Evolutionary conservation across 176 grass and related monocot genomes (phyloP), one percentile per base, ranked within the genome.

Genomic region (Elymus sibiricus): DNA sequence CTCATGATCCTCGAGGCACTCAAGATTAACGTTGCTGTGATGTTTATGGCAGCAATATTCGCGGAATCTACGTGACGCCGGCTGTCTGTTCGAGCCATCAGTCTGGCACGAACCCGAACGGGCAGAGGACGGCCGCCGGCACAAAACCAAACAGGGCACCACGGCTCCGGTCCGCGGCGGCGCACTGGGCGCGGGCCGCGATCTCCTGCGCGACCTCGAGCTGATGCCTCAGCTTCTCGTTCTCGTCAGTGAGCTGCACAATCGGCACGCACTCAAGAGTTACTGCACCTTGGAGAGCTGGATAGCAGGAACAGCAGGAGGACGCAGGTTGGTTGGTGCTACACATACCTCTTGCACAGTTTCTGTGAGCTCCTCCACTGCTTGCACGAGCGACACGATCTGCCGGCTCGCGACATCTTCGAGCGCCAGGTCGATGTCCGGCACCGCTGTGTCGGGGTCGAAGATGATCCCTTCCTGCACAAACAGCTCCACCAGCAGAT

Each of bases 391-490:
- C 60, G 78, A 56, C 24, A 74, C 55, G 74, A 94, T 87, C 60
- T 80, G 89, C 70, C 76, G 77, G 13, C 76, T 90, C 59, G 86
- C 86, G 11, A 80, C 44, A 29, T 95, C 90, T 15, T 79, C n/a
- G 62, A 62, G 79, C 6, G 66, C 82, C 4, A 64, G 78, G 75
- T 91, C 74, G 9, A 89, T 42, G 70, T 86, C 92, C 31, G 31
- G 51, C 60, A 83, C 8, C 16, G 85, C 17, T 3, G 87, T 88
- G 7, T 72, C 24, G 5, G 92, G 84, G 16, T 83, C 70, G 55
- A 92, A 94, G 86, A 91, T 91, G 67, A 97, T 86, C 8, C 90
- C 92, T 86, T 97, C 92, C 34, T 66, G 85, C 31, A 82, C 65
- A 77, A 93, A 93, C 69, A 97, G 63, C 34, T 93, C 89, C 62